Percentiles rank a stretch among this genome's conserved stretches.
Conservation (phyloP, 2,329 filamentous ascomycete genomes). For the Decorospora gaudefroyi region DNA sequence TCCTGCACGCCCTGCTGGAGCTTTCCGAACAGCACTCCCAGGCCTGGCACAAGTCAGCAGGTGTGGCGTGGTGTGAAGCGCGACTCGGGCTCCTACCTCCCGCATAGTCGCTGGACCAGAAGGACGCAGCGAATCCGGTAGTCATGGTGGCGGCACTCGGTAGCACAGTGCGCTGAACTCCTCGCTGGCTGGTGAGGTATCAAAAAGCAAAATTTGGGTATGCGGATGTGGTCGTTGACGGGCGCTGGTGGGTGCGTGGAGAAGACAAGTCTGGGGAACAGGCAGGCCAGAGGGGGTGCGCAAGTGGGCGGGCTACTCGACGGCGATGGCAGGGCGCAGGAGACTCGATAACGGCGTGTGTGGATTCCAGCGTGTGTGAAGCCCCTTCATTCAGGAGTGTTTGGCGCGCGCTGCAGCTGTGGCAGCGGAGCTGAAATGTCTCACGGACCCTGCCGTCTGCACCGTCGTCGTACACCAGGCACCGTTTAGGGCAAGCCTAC, state of each 20-base stretch:
- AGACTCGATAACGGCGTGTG: too few species aligned
- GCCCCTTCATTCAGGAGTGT: constrained; percentile 13
- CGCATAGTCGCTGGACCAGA: constrained; percentile 98
- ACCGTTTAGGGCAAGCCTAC: constrained; percentile 9
- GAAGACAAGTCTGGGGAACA: constrained; percentile 33
- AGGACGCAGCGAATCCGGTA: constrained; percentile 82
- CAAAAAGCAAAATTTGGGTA: constrained; percentile 15
- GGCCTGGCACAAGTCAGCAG: constrained; percentile 55
- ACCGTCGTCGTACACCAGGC: constrained; percentile 8
- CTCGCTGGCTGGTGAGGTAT: constrained; percentile 16
- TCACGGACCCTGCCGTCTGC: constrained; percentile 12
- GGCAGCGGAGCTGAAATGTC: constrained; percentile 16
- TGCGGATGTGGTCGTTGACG: constrained; percentile 12
- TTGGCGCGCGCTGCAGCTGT: constrained; percentile 11
- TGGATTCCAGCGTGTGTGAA: too few species aligned
- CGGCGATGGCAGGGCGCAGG: constrained; percentile 13
- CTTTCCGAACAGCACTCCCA: constrained; percentile 94
- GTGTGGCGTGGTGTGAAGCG: constrained; percentile 7
- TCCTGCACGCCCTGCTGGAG: constrained; percentile 94
- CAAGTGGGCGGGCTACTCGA: too few species aligned
- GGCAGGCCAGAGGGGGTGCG: too few species aligned
- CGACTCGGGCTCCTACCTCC: constrained; percentile 69
- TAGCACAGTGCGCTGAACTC: constrained; percentile 19
- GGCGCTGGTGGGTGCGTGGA: constrained; percentile 35
- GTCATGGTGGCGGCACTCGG: constrained; percentile 34